Conservation (phyloP, 2,329 filamentous ascomycete species). For the Aspergillus sp. region DNA sequence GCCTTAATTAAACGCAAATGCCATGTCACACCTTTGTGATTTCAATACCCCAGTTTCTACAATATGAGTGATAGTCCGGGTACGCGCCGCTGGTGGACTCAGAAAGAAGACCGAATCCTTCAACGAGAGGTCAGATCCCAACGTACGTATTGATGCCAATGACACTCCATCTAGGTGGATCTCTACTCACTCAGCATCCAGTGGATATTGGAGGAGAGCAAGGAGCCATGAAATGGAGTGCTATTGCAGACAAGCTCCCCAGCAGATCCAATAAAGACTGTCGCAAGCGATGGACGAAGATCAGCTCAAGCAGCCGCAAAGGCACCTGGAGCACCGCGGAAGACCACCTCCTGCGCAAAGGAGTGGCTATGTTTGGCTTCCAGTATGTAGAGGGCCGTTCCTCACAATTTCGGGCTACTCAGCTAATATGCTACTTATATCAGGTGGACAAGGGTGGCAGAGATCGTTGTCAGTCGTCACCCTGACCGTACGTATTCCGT, state of each 20-base stretch:
- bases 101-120: not conserved
- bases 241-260: not conserved
- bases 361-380: not conserved
- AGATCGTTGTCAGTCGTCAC: not conserved
- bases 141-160: not conserved
- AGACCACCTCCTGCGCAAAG: constrained; percentile 1
- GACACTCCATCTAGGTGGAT: not conserved
- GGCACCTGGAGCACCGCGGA: constrained; percentile 3
- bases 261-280: constrained; percentile 11
- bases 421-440: not conserved
- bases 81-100: not conserved
- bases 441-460: constrained; percentile 4
- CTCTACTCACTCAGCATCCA: not conserved
- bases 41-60: not conserved
- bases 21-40: not conserved
- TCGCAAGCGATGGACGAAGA: constrained; percentile 10
- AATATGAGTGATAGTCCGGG: not conserved
- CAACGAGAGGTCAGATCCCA: not conserved
- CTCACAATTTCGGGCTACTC: not conserved
- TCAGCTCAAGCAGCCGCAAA: constrained; percentile 1
- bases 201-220: not conserved
- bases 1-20: not conserved
- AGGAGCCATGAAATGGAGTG: constrained; percentile 1
- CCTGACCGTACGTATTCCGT: not conserved
- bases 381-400: not conserved